Conservation (phyloP, 768 basidiomycete genomes). For the Pisolithus albus region DNA sequence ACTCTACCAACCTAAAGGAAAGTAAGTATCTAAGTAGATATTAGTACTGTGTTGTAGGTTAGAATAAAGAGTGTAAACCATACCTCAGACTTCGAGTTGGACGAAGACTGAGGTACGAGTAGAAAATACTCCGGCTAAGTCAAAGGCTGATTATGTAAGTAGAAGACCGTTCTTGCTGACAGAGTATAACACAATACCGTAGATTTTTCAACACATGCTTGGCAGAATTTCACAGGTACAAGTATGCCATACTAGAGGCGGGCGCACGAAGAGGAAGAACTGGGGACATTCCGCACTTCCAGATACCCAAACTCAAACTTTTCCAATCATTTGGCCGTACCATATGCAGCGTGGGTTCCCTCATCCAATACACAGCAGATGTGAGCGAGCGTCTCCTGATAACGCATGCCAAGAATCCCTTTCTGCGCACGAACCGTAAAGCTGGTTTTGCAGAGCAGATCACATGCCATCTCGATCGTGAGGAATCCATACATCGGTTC, state of each 20-base stretch:
- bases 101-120: too few species aligned
- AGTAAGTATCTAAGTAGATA: too few species aligned
- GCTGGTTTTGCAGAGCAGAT: constrained; percentile 22
- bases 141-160: too few species aligned
- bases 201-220: background rate
- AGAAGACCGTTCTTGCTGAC: too few species aligned
- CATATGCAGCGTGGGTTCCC: constrained; percentile 13
- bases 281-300: constrained; percentile 11
- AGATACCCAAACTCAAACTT: constrained; percentile 17
- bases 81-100: too few species aligned
- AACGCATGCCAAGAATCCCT: constrained; percentile 22
- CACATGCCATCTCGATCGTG: constrained; percentile 1
- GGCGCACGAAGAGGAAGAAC: background rate
- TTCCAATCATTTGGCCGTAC: constrained; percentile 7
- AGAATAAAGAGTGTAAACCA: too few species aligned
- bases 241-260: constrained; percentile 9
- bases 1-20: too few species aligned
- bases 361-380: constrained; percentile 25
- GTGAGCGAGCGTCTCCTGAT: constrained; percentile 22
- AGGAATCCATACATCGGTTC: constrained; percentile 5
- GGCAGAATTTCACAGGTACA: constrained; percentile 9
- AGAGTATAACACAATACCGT: too few species aligned
- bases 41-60: too few species aligned
- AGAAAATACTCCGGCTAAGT: too few species aligned
- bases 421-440: constrained; percentile 18